Base-by-base conservation (phyloP, 495 filamentous ascomycete species). In the Mycothermus thermophilus region DNA sequence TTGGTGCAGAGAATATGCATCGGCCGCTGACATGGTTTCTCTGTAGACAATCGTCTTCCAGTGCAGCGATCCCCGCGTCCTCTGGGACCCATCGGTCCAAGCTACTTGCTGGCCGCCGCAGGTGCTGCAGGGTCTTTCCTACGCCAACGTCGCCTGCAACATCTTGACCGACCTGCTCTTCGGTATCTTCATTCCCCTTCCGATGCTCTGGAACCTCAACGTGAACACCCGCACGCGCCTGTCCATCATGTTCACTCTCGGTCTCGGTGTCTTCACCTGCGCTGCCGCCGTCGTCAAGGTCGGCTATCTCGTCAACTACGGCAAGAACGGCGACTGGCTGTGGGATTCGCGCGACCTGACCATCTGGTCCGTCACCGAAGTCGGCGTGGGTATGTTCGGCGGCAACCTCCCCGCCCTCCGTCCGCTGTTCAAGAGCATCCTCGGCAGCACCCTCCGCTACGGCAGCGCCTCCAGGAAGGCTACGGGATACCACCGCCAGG, bases 221-320 rank as follows among this genome's bases (percentile, higher is more conserved):
- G 55, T 69, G 31, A 62, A 62, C 39, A 32, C 38, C 9, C 49
- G 50, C n/a, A 51, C 51, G 13, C 66, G 63, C 34, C 40, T 48
- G 5, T 58, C 58, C 4, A 45, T 69, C 11, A 47, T 60, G 8
- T 55, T 45, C 23, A 59, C 67, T 19, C 41, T 71, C 4, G 47
- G 52, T 5, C 44, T 69, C 2, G 63, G 64, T 32, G 17, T 66
- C 17, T 66, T 71, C 44, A 64, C 66, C 28, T 57, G 57, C 24
- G 48, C 54, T n/a, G 58, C 67, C 4, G 58, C 59, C 7, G 58
- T 63, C 13, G 59, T 67, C 31, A 71, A 71, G 44, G 43, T 63
- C 5, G 46, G 46, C 11, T 59, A 51, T 32, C 44, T 67, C 6
- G 24, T 37, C 6, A 50, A 47, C 33, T 62, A 61, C 38, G 60